These are phyloP conservation scores for Solanum sitiens DNA, from an alignment of 257 asterid genomes.

Conservation along the genomic window DNA sequence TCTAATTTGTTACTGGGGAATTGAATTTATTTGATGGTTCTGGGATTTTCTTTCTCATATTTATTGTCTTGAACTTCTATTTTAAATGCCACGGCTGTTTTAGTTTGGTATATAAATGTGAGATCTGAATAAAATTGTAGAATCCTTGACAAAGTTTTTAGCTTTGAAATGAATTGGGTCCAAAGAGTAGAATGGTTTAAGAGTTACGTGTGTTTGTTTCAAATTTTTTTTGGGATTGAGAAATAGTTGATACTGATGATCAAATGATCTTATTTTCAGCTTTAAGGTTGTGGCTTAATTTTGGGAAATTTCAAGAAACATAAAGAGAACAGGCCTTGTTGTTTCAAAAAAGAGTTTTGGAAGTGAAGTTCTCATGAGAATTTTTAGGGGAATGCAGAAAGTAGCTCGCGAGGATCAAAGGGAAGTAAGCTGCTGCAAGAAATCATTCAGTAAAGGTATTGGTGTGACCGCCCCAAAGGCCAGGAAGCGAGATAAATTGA, in stretches of 20 bases:
- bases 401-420: constrained; percentile 46
- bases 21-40: neutral
- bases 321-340: constrained; percentile 48
- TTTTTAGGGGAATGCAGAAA: constrained; percentile 99
- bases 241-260: constrained; percentile 1
- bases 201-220: neutral
- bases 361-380: constrained; percentile 93
- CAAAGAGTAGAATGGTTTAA: neutral
- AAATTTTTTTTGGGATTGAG: neutral
- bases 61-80: neutral
- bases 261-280: constrained; percentile 22
- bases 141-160: neutral
- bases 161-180: neutral
- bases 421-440: constrained; percentile 47
- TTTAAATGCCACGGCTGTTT: neutral
- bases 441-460: constrained; percentile 72
- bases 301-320: constrained; percentile 41
- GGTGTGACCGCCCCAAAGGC: constrained; percentile 85
- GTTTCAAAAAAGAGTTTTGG: constrained; percentile 38
- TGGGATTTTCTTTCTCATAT: neutral
- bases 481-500: constrained; percentile 78
- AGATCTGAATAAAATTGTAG: neutral
- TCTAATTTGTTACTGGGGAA: neutral
- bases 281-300: constrained; percentile 8
- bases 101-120: neutral